Percentiles rank a stretch among this genome's conserved stretches.
Conservation (phyloP, 306 rosid species). For the Ochetophila trinervis region DNA sequence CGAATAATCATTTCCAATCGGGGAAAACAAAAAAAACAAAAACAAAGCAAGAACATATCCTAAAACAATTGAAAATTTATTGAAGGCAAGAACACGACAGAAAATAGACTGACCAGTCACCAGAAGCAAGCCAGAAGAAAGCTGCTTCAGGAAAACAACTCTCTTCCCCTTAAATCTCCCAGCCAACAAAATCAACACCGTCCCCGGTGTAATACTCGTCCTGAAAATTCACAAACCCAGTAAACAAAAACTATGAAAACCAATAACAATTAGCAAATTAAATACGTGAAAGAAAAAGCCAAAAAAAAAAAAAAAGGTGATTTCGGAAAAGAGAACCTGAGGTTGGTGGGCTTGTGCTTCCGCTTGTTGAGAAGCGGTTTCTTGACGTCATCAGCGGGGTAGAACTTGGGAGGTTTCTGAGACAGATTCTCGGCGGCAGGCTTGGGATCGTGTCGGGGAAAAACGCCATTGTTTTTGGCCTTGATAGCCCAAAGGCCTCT, state of each 20-base stretch:
- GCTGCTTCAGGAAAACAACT: conserved; percentile 37
- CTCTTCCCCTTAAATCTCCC: conserved; percentile 45
- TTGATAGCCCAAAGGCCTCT: conserved; percentile 44
- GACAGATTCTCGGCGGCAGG: conserved; percentile 19
- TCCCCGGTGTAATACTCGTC: conserved; percentile 32
- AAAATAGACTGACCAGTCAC: conserved; percentile 27
- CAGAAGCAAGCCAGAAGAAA: conserved; percentile 36
- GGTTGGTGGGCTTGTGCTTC: conserved; percentile 34
- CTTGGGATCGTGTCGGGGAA: conserved; percentile 34
- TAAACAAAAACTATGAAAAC: not conserved
- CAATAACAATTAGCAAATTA: not conserved
- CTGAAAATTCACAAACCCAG: conserved; percentile 11
- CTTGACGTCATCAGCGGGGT: conserved; percentile 39
- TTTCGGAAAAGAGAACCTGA: conserved; percentile 17
- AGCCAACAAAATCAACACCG: conserved; percentile 35
- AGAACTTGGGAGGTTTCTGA: conserved; percentile 34
- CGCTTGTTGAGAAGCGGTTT: conserved; percentile 35
- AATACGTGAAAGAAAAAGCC: not conserved
- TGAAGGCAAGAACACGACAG: no score
- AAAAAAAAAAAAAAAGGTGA: not conserved
- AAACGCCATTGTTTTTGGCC: conserved; percentile 37
- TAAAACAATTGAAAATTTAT: no score
- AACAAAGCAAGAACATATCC: not conserved
- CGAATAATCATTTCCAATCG: not conserved
- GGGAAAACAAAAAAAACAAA: not conserved